Conservation (phyloP, 495 filamentous ascomycete genomes). For the Friedmanniomyces endolithicus region DNA sequence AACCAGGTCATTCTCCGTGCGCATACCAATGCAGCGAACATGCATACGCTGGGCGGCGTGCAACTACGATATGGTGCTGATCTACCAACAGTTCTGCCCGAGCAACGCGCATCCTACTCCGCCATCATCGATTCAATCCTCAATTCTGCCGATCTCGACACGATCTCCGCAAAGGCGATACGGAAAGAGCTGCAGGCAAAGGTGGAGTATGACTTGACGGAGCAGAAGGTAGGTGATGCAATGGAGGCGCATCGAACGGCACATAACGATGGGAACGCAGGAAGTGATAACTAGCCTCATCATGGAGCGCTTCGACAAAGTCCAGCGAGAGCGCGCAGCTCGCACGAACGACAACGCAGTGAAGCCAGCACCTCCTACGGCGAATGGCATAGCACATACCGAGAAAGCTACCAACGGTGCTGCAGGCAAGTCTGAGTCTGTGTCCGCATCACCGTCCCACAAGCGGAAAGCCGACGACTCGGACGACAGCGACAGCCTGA, state of each 20-base stretch:
- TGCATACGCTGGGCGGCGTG: neutral
- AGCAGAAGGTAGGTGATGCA: constrained; percentile 57
- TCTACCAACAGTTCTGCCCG: constrained; percentile 46
- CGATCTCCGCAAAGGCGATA: constrained; percentile 85
- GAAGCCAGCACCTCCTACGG: constrained; percentile 30
- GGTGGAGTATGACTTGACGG: constrained; percentile 68
- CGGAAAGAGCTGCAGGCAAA: constrained; percentile 69
- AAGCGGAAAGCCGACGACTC: constrained; percentile 27
- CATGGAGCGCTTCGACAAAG: constrained; percentile 77
- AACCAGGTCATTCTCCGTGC: neutral
- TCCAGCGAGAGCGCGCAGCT: constrained; percentile 42
- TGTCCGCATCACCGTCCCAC: neutral
- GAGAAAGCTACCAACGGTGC: neutral
- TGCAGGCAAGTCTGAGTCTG: neutral
- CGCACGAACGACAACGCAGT: constrained; percentile 25
- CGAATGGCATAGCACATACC: constrained; percentile 34
- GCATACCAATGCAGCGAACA: neutral
- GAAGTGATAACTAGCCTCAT: constrained; percentile 71
- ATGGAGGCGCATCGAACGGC: neutral
- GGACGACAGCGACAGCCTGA: constrained; percentile 29
- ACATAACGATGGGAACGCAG: constrained; percentile 32
- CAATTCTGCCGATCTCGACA: constrained; percentile 65
- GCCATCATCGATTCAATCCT: constrained; percentile 89
- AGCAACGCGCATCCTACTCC: constrained; percentile 55
- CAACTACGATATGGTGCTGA: neutral